phyloP scores from a whole-genome alignment of 2,329 filamentous ascomycete species.

The Domatiomyces catenatus region DNA sequence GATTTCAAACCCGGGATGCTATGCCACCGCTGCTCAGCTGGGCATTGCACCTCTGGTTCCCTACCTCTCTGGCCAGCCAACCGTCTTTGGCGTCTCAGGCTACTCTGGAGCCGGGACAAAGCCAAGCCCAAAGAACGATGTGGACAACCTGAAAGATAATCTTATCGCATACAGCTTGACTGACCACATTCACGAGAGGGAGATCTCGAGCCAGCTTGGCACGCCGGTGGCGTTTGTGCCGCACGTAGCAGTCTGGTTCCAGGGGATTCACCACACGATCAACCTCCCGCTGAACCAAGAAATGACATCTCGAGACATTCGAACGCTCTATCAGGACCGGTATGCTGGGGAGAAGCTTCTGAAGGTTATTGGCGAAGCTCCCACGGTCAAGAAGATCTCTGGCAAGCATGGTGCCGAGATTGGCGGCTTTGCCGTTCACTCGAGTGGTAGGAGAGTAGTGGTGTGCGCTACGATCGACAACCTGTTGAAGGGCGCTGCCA shows the following conservation, averaged over 20 bases:
- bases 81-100: constrained; percentile 78
- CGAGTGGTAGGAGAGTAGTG: constrained; percentile 77
- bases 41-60: constrained; percentile 70
- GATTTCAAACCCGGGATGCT: constrained; percentile 89
- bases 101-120: constrained; percentile 94
- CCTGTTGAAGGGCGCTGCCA: constrained; percentile 79
- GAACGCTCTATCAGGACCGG: constrained; percentile 87
- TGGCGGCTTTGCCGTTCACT: constrained; percentile 88
- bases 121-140: constrained; percentile 84
- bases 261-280: constrained; percentile 85
- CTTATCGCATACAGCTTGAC: constrained; percentile 82
- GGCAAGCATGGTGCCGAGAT: constrained; percentile 84
- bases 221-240: constrained; percentile 69
- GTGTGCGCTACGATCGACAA: constrained; percentile 90
- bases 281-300: constrained; percentile 71
- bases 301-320: constrained; percentile 82
- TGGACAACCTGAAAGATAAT: constrained; percentile 68
- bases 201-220: constrained; percentile 68
- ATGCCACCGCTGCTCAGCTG: constrained; percentile 82
- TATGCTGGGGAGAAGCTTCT: constrained; percentile 93
- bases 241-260: constrained; percentile 93
- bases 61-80: constrained; percentile 62
- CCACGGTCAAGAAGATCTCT: constrained; percentile 68
- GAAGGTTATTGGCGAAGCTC: constrained; percentile 78
- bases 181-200: constrained; percentile 86